Percentiles rank a stretch among this genome's conserved stretches.
Evolutionary conservation across 2,329 filamentous ascomycete genomes (phyloP).

Genomic region (Diaporthe citrichinensis): DNA sequence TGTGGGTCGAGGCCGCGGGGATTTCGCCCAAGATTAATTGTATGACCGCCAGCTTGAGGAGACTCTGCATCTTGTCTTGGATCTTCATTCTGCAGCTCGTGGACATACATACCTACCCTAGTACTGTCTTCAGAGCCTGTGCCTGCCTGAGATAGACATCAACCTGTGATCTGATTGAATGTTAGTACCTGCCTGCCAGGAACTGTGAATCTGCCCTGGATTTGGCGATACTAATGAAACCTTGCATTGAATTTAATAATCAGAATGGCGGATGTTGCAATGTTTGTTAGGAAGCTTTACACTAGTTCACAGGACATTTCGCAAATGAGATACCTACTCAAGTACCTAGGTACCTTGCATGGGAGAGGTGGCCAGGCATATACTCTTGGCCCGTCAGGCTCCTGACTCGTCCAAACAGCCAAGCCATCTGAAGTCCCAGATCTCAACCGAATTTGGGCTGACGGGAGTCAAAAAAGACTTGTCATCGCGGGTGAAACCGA

Average conservation of each 20-base stretch:
- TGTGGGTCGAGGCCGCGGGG: neutral
- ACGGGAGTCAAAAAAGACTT: slow-evolving; percentile 17
- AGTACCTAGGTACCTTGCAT: neutral
- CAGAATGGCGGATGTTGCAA: neutral
- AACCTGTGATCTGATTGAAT: too few relatives aligned
- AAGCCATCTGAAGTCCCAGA: slow-evolving; percentile 12
- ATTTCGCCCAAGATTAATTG: neutral
- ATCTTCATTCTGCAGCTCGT: neutral
- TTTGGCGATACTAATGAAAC: too few relatives aligned
- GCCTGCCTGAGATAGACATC: neutral
- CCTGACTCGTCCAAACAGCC: slow-evolving; percentile 20
- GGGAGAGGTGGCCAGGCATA: neutral
- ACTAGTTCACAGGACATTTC: too few relatives aligned
- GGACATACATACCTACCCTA: too few relatives aligned
- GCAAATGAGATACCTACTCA: neutral
- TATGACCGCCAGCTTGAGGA: neutral
- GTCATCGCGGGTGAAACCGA: slow-evolving; percentile 10
- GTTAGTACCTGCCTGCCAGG: neutral
- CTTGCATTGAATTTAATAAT: neutral
- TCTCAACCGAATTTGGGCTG: neutral
- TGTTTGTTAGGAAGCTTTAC: neutral
- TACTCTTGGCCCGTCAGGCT: neutral
- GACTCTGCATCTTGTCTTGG: neutral
- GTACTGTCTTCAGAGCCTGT: neutral
- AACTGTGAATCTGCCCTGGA: neutral